Evolutionary conservation across 2,329 filamentous ascomycete species (phyloP), one percentile per base, ranked within the genome.

Genomic region (Basipetospora chlamydospora): DNA sequence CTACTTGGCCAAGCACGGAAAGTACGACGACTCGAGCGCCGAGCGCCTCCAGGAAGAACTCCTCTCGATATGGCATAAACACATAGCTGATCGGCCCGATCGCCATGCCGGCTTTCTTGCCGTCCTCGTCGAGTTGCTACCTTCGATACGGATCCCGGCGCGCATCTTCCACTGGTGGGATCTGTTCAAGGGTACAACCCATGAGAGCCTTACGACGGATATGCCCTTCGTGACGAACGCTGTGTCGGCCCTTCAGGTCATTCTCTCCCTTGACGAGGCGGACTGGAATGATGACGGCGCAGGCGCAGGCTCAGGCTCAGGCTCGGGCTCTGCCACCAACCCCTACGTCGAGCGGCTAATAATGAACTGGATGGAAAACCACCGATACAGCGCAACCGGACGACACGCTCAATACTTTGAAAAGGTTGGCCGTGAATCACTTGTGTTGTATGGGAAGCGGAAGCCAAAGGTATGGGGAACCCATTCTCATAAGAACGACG

Each of bases 1-100:
- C 41, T 88, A 84, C 55, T 63, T 84, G 34, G 69, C 76, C 31
- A 77, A 74, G 47, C 74, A 83, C 51, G 61, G 70, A 39, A 69
- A 70, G 45, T 68, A 73, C 43, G 81, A 87, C 47, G 79, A 84
- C 35, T 58, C 66, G 39, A 66, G 74, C 28, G 67, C 74, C n/a
- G 78, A 83, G 44, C 73, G 77, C 39, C 64, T 86, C 35, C 75
- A 85, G 42, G 80, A 85, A 28, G 81, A 86, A 46, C 65, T 90
- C 6, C 59, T 78, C 28, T 56, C 64, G 17, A 66, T 83, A 37
- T 85, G 78, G 58, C 65, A 77, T 40, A 75, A 70, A 48, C 63
- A 73, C 44, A 70, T 87, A 41, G 63, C 64, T 17, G 66, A 67
- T 23, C 62, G 64, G 17, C 59, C 70, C 3, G 53, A 66, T 35